Conservation (phyloP, 2,329 filamentous ascomycete species). For the Alternaria burnsii region DNA sequence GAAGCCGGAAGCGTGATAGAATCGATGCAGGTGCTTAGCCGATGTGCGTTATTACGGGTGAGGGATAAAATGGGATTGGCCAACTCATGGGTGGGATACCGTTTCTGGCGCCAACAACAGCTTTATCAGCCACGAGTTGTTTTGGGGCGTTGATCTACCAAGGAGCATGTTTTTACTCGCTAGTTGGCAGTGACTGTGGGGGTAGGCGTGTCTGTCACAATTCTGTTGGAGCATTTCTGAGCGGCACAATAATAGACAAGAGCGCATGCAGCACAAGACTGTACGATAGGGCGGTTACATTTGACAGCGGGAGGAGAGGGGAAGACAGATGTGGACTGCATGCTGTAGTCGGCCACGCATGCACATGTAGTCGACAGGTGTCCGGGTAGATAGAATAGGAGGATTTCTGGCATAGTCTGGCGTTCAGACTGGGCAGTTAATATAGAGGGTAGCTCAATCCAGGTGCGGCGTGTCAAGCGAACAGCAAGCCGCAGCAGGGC, state of each 20-base stretch:
- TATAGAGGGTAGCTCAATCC: constrained; percentile 17
- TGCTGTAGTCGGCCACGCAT: constrained; percentile 8
- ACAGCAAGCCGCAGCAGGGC: constrained; percentile 1
- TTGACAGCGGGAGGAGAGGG: constrained; percentile 10
- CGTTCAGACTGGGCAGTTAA: constrained; percentile 11
- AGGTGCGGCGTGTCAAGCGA: constrained; percentile 5
- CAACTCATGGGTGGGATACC: constrained; percentile 28
- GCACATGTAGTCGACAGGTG: constrained; percentile 13
- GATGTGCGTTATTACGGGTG: constrained; percentile 23
- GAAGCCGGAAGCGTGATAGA: constrained; percentile 37
- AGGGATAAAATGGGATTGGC: constrained; percentile 46
- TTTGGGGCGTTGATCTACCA: constrained; percentile 36
- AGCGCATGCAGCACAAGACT: constrained; percentile 26
- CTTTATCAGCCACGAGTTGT: constrained; percentile 38
- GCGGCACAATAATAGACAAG: constrained; percentile 26
- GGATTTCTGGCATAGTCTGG: constrained; percentile 10
- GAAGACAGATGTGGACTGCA: constrained; percentile 12
- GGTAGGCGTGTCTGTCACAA: constrained; percentile 14
- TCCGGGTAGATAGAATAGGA: constrained; percentile 18
- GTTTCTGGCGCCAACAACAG: constrained; percentile 31
- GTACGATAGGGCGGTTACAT: constrained; percentile 31
- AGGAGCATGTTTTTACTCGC: constrained; percentile 27
- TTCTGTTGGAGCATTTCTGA: constrained; percentile 13
- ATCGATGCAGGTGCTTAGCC: constrained; percentile 18
- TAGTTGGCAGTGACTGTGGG: constrained; percentile 28